Evolutionary conservation across 345 rosid genomes (phyloP).

Genomic region (Carallia brachiata): DNA sequence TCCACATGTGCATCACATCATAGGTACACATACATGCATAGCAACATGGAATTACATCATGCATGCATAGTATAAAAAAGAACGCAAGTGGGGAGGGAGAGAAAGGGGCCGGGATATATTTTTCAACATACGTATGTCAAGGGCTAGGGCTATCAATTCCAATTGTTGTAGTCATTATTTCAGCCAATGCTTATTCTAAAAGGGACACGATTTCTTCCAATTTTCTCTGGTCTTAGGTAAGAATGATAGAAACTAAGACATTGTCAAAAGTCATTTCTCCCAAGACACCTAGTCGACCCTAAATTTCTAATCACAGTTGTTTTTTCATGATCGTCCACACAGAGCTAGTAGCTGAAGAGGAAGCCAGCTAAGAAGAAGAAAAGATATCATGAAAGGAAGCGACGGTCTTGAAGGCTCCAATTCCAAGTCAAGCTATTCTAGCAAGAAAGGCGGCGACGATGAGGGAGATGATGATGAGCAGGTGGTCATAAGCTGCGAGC

Average conservation of each 20-base stretch:
- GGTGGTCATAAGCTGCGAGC: constrained; percentile 26
- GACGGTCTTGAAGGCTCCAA: constrained; percentile 32
- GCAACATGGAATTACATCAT: not conserved
- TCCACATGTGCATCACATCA: not conserved
- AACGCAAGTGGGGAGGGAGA: not conserved
- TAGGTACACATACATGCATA: not conserved
- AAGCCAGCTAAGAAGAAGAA: constrained; percentile 14
- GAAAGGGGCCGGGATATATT: not conserved
- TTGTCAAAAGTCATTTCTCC: constrained; percentile 6
- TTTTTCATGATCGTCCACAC: constrained; percentile 31
- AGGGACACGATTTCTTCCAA: constrained; percentile 4
- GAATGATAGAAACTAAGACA: constrained; percentile 9
- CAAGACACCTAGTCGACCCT: constrained; percentile 24
- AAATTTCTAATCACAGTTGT: constrained; percentile 35
- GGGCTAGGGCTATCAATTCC: constrained; percentile 33
- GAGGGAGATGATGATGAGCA: constrained; percentile 29
- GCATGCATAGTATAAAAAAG: not conserved
- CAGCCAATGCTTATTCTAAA: constrained; percentile 5
- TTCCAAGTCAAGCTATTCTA: constrained; percentile 39
- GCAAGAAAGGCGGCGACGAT: constrained; percentile 25
- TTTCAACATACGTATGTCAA: constrained; percentile 22
- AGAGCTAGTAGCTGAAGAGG: constrained; percentile 3
- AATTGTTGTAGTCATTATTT: constrained; percentile 7
- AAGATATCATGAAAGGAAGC: constrained; percentile 9
- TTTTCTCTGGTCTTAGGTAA: constrained; percentile 5